phyloP scores from a whole-genome alignment of 2,329 filamentous ascomycete species.

The Monosporascus cannonballus region DNA sequence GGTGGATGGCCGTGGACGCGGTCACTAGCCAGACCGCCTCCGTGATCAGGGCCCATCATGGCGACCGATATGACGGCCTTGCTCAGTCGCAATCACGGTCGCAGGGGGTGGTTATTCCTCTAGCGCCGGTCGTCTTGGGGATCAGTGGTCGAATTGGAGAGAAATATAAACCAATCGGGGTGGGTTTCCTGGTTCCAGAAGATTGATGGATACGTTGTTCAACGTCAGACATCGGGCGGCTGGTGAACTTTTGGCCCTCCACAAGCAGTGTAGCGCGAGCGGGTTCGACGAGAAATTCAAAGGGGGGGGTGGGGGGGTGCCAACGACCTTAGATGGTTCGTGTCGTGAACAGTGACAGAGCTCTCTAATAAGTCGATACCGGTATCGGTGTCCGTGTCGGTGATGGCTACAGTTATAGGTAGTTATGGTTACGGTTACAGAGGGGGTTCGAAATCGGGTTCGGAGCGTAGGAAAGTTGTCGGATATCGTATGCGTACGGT shows the following conservation, averaged over 20 bases:
- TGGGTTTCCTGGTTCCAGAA: slow-evolving; percentile 8
- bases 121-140: neutral
- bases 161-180: slow-evolving; percentile 10
- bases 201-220: slow-evolving; percentile 18
- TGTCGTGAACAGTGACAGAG: neutral
- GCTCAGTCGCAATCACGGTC: slow-evolving; percentile 5
- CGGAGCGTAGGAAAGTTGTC: too few species aligned
- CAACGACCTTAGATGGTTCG: neutral
- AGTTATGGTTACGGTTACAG: too few species aligned
- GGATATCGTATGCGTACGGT: too few species aligned
- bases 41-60: slow-evolving; percentile 29
- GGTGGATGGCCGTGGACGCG: slow-evolving; percentile 24
- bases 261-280: slow-evolving; percentile 10
- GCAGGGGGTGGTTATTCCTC: neutral
- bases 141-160: slow-evolving; percentile 7
- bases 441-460: too few species aligned
- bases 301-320: too few species aligned
- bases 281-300: slow-evolving; percentile 13
- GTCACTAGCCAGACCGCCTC: slow-evolving; percentile 27
- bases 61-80: slow-evolving; percentile 19
- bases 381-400: too few species aligned
- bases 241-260: slow-evolving; percentile 10
- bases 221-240: slow-evolving; percentile 24
- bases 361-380: neutral
- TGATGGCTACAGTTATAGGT: too few species aligned